Evolutionary conservation across 768 basidiomycete species (phyloP), one percentile per base, ranked within the genome.

Genomic region (Galerina marginata): DNA sequence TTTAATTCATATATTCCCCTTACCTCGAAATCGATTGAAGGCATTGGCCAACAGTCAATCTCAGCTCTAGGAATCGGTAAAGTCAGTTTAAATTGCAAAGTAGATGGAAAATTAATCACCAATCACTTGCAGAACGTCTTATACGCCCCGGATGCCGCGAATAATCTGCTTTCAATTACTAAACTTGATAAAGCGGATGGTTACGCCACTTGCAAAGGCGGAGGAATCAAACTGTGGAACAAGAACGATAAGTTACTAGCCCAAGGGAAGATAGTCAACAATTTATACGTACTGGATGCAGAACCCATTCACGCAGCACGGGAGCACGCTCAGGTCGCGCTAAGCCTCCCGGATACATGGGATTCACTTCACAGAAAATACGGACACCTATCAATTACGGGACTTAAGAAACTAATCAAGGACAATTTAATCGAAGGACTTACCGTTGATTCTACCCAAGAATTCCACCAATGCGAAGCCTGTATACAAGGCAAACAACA

Each of bases 401-500:
- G 46, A 68, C 15, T 45, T 71, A 2, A 62, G 67, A 56, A 42
- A 58, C 44, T 49, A 63, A 9, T 56, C 56, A 33, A 33, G 7
- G 29, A 33, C 5, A 33, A 33, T 33, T 1, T 46, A 16, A 25
- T 46, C 5, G 45, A 46, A 33, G 29, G 29, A 33, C 29, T 33
- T 33, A 33, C 29, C 7, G 29, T 33, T 7, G 7, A 33, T 33
- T 7, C 29, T 10, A 67, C 64, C 12, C 61, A 63, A 52, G 53
- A 33, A 33, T 33, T 33, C 29, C 60, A 6, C 40, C 10, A 46
- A 55, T 78, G 77, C 43, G 61, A 69, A 48, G 65, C 68, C 5
- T 81, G 78, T 62, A 66, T 77, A 44, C 54, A 70, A 48, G 73
- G 72, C 0, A 79, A 81, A 58, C 62, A 68, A 9, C 29, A 68